phyloP scores from a whole-genome alignment of 2,329 filamentous ascomycete species.

The Alternaria ethzedia region DNA sequence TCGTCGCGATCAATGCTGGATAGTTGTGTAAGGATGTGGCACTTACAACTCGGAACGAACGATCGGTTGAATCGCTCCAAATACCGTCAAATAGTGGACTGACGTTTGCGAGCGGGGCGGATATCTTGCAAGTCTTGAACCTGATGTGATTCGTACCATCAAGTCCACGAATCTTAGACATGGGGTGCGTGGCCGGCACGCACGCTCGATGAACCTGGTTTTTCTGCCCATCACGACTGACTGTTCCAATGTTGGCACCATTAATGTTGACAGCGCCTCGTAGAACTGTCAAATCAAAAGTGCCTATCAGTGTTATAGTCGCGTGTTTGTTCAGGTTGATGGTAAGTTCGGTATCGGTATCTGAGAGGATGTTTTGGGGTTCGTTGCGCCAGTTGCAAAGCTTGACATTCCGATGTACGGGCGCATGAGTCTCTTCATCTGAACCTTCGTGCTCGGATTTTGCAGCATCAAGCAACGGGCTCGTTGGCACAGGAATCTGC shows the following conservation, averaged over 20 bases:
- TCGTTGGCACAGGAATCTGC: slow-evolving; percentile 21
- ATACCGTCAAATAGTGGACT: slow-evolving; percentile 72
- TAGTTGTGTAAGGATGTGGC: not conserved
- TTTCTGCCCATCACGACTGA: slow-evolving; percentile 31
- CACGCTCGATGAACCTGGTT: slow-evolving; percentile 59
- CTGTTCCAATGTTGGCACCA: slow-evolving; percentile 66
- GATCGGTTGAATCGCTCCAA: slow-evolving; percentile 61
- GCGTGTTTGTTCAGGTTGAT: slow-evolving; percentile 41
- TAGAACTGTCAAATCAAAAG: slow-evolving; percentile 68
- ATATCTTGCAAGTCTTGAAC: slow-evolving; percentile 50
- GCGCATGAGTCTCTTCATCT: slow-evolving; percentile 19
- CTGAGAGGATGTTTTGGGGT: slow-evolving; percentile 26
- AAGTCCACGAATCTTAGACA: slow-evolving; percentile 67
- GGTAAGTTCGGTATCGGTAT: slow-evolving; percentile 33
- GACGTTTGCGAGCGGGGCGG: slow-evolving; percentile 64
- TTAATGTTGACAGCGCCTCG: slow-evolving; percentile 69
- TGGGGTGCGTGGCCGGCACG: slow-evolving; percentile 71
- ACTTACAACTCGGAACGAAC: slow-evolving; percentile 37
- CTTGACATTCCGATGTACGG: slow-evolving; percentile 28
- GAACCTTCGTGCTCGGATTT: slow-evolving; percentile 27
- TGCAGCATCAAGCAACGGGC: slow-evolving; percentile 17
- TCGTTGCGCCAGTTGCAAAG: slow-evolving; percentile 43
- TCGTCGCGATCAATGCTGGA: not conserved
- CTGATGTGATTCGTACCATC: slow-evolving; percentile 62
- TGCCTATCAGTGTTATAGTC: slow-evolving; percentile 61